These are phyloP conservation scores for Geotrichum bryndzae DNA, from an alignment of 1,139 yeast genomes.

Conservation along the genomic window DNA sequence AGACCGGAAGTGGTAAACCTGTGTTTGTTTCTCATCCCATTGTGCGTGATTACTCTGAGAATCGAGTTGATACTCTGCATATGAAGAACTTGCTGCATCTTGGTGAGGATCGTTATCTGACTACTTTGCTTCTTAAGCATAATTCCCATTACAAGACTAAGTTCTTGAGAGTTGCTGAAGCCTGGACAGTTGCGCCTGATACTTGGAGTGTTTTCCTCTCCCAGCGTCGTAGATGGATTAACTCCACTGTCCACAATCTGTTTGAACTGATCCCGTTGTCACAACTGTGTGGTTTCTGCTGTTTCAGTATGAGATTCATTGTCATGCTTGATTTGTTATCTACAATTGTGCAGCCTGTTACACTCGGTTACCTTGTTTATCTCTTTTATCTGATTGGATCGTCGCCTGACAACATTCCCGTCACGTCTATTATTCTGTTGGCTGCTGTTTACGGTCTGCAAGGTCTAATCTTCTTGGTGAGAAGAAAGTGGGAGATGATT, in stretches of 20 bases:
- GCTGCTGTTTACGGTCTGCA: constrained; percentile 37
- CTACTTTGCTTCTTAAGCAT: constrained; percentile 36
- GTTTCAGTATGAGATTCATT: constrained; percentile 36
- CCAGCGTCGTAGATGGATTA: constrained; percentile 39
- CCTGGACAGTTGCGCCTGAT: constrained; percentile 36
- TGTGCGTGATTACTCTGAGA: constrained; percentile 36
- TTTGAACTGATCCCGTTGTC: constrained; percentile 32
- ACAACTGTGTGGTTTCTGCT: constrained; percentile 37
- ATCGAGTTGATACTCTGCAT: constrained; percentile 39
- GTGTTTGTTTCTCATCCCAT: constrained; percentile 38
- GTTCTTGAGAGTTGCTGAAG: constrained; percentile 34
- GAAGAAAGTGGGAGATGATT: constrained; percentile 38
- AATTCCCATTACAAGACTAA: constrained; percentile 31
- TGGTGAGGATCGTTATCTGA: constrained; percentile 42
- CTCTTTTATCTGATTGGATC: constrained; percentile 34
- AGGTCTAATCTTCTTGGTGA: constrained; percentile 33
- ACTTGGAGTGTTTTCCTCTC: constrained; percentile 34
- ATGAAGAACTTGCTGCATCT: constrained; percentile 39
- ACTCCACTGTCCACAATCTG: constrained; percentile 38
- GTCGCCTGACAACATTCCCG: constrained; percentile 31
- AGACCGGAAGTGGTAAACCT: constrained; percentile 37
- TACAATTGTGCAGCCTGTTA: constrained; percentile 36
- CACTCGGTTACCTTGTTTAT: constrained; percentile 34
- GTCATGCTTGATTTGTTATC: constrained; percentile 37
- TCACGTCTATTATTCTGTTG: constrained; percentile 34